Evolutionary conservation across 306 rosid genomes (phyloP).

Genomic region (Dicorynia guianensis): DNA sequence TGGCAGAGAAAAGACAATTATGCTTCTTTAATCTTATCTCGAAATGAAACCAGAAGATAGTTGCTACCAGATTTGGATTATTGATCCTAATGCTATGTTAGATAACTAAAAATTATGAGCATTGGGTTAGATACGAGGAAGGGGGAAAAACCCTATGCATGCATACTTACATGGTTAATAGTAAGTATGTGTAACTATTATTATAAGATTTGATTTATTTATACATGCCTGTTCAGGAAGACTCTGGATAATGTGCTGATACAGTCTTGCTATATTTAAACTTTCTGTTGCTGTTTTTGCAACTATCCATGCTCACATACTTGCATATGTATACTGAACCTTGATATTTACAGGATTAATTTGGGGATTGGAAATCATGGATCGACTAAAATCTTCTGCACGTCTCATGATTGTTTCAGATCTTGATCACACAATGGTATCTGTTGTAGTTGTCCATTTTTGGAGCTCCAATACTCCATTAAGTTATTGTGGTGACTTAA

Average conservation of each 20-base stretch:
- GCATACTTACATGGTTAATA: background rate
- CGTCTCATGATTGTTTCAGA: constrained; percentile 96
- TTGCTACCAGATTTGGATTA: background rate
- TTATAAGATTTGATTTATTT: constrained; percentile 11
- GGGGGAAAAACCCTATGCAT: background rate
- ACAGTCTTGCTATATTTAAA: background rate
- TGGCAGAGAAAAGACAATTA: background rate
- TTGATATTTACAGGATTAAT: constrained; percentile 41
- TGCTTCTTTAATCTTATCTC: background rate
- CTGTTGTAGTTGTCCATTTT: constrained; percentile 31
- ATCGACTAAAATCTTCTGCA: constrained; percentile 63
- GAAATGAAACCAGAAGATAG: background rate
- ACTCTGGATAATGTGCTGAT: background rate
- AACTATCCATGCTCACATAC: background rate
- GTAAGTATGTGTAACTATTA: background rate
- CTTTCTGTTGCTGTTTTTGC: background rate
- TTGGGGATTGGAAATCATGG: constrained; percentile 59
- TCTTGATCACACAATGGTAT: constrained; percentile 98
- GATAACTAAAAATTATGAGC: background rate
- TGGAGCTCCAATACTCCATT: background rate
- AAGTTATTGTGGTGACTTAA: constrained; percentile 39
- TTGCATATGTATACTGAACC: background rate
- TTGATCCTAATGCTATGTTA: no score
- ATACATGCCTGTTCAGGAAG: background rate
- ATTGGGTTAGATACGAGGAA: background rate